These are phyloP conservation scores for Ambrosiella beaveri DNA, from an alignment of 2,329 filamentous ascomycete genomes.

Conservation along the genomic window DNA sequence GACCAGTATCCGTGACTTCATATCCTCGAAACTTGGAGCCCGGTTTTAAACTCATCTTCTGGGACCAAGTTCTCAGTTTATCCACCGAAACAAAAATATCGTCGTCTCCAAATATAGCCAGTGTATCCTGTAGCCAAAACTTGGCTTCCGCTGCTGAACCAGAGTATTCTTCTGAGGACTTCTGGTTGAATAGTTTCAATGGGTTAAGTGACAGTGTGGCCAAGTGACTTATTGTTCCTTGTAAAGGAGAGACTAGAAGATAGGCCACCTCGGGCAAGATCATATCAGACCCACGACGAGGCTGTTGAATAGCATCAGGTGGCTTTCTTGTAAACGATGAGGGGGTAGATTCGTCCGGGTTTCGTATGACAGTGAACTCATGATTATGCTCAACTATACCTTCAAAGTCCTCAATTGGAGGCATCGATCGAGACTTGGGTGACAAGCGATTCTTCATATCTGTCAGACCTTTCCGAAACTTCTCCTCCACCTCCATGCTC, in stretches of 20 bases:
- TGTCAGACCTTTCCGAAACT: conserved; percentile 28
- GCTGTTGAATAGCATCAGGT: no score
- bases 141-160: conserved; percentile 30
- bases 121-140: conserved; percentile 38
- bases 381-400: no score
- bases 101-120: conserved; percentile 57
- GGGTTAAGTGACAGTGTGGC: conserved; percentile 39
- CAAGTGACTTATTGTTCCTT: conserved; percentile 41
- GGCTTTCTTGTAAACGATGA: no score
- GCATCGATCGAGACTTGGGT: conserved; percentile 18
- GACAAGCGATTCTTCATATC: conserved; percentile 26
- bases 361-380: no score
- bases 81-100: conserved; percentile 55
- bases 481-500: conserved; percentile 31
- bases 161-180: not conserved
- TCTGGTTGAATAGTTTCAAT: not conserved
- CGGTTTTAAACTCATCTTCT: conserved; percentile 27
- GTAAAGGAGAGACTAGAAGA: conserved; percentile 51
- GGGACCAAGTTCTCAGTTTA: conserved; percentile 50
- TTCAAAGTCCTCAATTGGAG: not conserved
- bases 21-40: conserved; percentile 29
- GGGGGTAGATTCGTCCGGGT: no score
- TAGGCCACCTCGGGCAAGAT: conserved; percentile 31
- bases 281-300: conserved; percentile 17
- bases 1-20: conserved; percentile 37